These are phyloP conservation scores for Puccinia sorghi DNA, from an alignment of 1,284 basidiomycete species.

Conservation along the genomic window DNA sequence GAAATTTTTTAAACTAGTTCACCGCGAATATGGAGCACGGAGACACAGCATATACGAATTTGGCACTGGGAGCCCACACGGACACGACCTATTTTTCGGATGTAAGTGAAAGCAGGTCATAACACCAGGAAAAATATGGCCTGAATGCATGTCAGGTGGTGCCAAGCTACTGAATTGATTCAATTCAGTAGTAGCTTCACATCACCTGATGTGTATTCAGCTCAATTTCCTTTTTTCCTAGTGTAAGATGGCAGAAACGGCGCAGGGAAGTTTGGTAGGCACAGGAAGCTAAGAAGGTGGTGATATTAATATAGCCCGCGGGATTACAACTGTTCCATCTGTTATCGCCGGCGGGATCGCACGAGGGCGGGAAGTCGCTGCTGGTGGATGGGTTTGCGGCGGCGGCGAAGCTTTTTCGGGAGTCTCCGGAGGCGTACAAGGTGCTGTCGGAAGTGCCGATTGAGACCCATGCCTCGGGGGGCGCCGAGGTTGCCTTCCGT, in stretches of 20 bases:
- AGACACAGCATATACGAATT: slow-evolving; percentile 82
- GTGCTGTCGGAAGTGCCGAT: slow-evolving; percentile 72
- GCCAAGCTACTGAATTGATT: too few relatives aligned
- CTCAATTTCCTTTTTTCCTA: too few relatives aligned
- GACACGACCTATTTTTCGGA: slow-evolving; percentile 90
- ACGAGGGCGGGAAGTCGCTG: slow-evolving; percentile 82
- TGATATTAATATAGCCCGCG: slow-evolving; percentile 68
- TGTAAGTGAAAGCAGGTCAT: slow-evolving; percentile 45
- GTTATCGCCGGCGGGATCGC: slow-evolving; percentile 64
- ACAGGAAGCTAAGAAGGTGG: not conserved
- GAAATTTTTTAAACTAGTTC: slow-evolving; percentile 90
- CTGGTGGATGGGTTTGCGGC: slow-evolving; percentile 94
- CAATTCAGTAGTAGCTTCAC: too few relatives aligned
- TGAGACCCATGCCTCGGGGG: slow-evolving; percentile 67
- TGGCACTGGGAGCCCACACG: slow-evolving; percentile 86
- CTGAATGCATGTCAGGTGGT: too few relatives aligned
- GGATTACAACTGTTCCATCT: slow-evolving; percentile 95
- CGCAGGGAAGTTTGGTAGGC: too few relatives aligned
- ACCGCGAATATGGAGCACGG: slow-evolving; percentile 87
- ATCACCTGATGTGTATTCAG: too few relatives aligned
- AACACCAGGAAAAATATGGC: too few relatives aligned
- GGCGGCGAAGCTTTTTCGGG: slow-evolving; percentile 73
- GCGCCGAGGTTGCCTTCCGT: slow-evolving; percentile 64
- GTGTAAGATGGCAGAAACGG: too few relatives aligned
- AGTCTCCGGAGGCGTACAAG: slow-evolving; percentile 72